A percentile compares a stretch with the other conserved stretches of the same genome.
These are phyloP conservation scores for Alternaria hordeiaustralica DNA, from an alignment of 2,329 filamentous ascomycete genomes.

Conservation along the genomic window DNA sequence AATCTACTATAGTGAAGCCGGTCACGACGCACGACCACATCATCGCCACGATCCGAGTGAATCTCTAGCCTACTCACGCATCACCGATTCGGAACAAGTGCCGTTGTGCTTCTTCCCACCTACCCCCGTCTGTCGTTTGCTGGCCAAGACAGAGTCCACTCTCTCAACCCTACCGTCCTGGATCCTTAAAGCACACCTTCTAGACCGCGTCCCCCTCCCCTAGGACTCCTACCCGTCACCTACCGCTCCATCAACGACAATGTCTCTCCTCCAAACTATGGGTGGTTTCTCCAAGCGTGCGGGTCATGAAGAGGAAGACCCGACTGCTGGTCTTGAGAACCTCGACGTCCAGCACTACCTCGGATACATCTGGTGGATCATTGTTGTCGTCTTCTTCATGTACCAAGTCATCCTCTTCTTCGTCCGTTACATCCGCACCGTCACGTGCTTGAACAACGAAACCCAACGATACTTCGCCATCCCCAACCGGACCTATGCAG, in stretches of 20 bases:
- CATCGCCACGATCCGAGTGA: conserved; percentile 19
- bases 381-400: conserved; percentile 68
- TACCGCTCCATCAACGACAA: conserved; percentile 19
- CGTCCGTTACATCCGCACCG: conserved; percentile 71
- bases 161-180: conserved; percentile 26
- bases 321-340: conserved; percentile 40
- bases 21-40: conserved; percentile 32
- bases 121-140: conserved; percentile 45
- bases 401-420: conserved; percentile 70
- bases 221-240: neutral
- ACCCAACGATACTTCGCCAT: conserved; percentile 79
- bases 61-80: neutral
- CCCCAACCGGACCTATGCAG: conserved; percentile 59
- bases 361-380: conserved; percentile 61
- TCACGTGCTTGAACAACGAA: conserved; percentile 79
- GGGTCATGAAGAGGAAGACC: conserved; percentile 30
- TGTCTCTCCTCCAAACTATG: conserved; percentile 33
- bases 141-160: conserved; percentile 47
- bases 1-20: conserved; percentile 33
- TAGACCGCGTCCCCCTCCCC: conserved; percentile 21
- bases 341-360: conserved; percentile 46
- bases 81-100: conserved; percentile 14
- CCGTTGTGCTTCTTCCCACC: conserved; percentile 22
- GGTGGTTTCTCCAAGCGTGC: conserved; percentile 28
- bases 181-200: conserved; percentile 30